Base-by-base conservation (phyloP, 2,329 filamentous ascomycete genomes). In the Fusarium scirpi region DNA sequence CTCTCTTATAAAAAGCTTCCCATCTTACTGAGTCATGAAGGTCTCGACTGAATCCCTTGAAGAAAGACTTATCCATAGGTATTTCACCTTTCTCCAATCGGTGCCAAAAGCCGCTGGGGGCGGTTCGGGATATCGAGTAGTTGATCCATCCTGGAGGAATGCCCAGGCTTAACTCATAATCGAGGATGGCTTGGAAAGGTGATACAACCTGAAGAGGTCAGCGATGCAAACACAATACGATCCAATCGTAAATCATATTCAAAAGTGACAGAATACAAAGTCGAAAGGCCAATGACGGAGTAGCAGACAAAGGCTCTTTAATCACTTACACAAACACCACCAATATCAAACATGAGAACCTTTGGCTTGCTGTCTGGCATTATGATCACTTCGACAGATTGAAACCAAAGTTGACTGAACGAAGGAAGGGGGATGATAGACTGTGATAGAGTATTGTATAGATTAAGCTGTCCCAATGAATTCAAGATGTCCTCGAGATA, bases 91-190 rank as follows among this genome's bases (percentile, higher is more conserved):
- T 90, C 80, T 99, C 96, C 47, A 98, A 86, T 45, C 87, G 88
- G 77, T 97, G 94, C 95, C 95, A 98, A 77, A 89, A 91, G 43
- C 96, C 96, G 71, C 90, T 82, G 4, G 94, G 94, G 0, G 91
- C 89, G 5, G 91, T 90, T 74, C 88, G 87, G 55, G 93, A 94
- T 77, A 98, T 96, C 73, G 92, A 92, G 82, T 92, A 91, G 83
- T 98, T 98, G 74, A 98, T 87, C 91, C 94, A 98, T 76, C 94
- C 95, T 6, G 90, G 86, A 1, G 94, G 95, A 52, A 98, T 95
- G 43, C 86, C 86, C 60, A 92, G 85, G 65, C 87, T 83, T 57
- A 90, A 82, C 79, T 98, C 96, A 79, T 98, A 98, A 81, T 97
- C 92, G 60, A 97, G 86, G 75, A 99, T 98, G 4, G 93, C 90